Evolutionary conservation across 352 stramenopile species (phyloP), one percentile per base, ranked within the genome.

Genomic region (Pythium rishiriense): DNA sequence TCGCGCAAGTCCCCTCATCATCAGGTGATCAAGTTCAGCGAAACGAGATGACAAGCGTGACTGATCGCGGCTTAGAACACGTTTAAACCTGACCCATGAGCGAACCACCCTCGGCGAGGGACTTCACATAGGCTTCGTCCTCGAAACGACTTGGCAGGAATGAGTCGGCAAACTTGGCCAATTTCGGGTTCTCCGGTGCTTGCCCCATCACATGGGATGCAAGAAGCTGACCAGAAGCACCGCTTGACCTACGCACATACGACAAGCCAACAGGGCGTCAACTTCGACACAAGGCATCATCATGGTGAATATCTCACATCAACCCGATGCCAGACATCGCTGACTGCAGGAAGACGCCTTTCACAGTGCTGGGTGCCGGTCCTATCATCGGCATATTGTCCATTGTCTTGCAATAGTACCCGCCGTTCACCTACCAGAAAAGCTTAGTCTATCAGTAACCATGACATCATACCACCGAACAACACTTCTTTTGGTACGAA

Each of bases 371-470:
- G 3, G 79, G 76, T 14, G 79, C 77, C 12, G 76, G 76, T 17
- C 83, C 83, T 43, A 93, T 91, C 46, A 93, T 54, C 22, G 84
- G 84, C 48, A 88, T 73, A 53, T 90, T 91, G 71, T 91, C 81
- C 47, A 86, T 58, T 8, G 79, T 91, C 65, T 93, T 93, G 75
- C 81, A 93, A 52, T 90, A 93, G 68, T 93, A 91, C 3, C 81
- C 81, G 17, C 84, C 81, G 17, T 85, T 88, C 6, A 93, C 79
- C 67, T 88, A 33, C 22, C 19, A n/a, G 4, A 21, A n/a, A 19
- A 48, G 14, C 8, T 10, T 2, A 49, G 26, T 10, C 22, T 22
- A 47, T 58, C 31, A 58, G 50, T 31, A 22, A 9, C 19, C 42
- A 24, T 26, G 42, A 2, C 42, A 24, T 19, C 1, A 10, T 39